Conservation (phyloP, 164 flowering plant genomes). For the Tetrastigma voinierianum region DNA sequence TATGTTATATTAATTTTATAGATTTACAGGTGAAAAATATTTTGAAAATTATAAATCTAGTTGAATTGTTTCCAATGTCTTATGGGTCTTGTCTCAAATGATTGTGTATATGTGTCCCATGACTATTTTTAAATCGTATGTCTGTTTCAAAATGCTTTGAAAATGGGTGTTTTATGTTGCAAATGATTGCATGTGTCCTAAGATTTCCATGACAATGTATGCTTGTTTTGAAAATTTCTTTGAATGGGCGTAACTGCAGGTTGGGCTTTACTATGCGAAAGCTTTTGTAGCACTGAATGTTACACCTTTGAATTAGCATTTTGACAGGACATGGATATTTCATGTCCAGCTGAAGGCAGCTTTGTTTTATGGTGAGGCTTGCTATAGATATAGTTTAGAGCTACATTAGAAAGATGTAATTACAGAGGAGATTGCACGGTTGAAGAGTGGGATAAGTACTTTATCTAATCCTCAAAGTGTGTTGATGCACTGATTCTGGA, state of each 20-base stretch:
- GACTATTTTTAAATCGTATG: too few relatives aligned
- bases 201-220: too few relatives aligned
- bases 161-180: too few relatives aligned
- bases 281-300: constrained; percentile 69
- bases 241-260: constrained; percentile 37
- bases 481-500: constrained; percentile 80
- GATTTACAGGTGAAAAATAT: too few relatives aligned
- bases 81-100: too few relatives aligned
- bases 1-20: too few relatives aligned
- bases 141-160: too few relatives aligned
- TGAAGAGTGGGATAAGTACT: constrained; percentile 70
- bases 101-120: too few relatives aligned
- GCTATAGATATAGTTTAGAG: constrained; percentile 79
- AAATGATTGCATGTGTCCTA: too few relatives aligned
- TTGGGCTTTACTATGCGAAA: constrained; percentile 86
- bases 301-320: constrained; percentile 80
- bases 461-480: constrained; percentile 66
- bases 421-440: constrained; percentile 89
- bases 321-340: constrained; percentile 81
- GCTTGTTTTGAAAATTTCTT: background rate
- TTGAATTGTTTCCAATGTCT: too few relatives aligned
- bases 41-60: too few relatives aligned
- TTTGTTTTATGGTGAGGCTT: constrained; percentile 83
- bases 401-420: constrained; percentile 95
- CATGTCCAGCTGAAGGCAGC: constrained; percentile 94